A percentile compares a stretch with the other conserved stretches of the same genome.
phyloP scores from a whole-genome alignment of 139 green algal species.

The Haematococcus lacustris region DNA sequence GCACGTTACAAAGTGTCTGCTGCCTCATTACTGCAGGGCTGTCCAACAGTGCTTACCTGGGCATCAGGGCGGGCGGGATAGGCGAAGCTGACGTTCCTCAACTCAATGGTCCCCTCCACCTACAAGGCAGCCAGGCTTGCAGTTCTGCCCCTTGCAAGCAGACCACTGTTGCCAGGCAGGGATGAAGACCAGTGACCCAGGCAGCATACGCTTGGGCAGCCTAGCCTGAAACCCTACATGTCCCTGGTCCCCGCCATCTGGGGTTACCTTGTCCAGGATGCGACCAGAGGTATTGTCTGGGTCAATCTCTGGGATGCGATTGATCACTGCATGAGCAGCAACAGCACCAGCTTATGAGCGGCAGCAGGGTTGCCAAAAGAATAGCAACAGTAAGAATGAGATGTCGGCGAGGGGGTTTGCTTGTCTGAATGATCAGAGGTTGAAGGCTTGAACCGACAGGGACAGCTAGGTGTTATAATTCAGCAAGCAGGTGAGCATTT shows the following conservation, averaged over 20 bases:
- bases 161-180: neutral
- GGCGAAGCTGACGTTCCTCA: constrained; percentile 58
- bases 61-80: constrained; percentile 72
- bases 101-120: constrained; percentile 43
- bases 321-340: no score
- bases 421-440: no score
- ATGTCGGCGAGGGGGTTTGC: no score
- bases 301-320: constrained; percentile 27
- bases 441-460: no score
- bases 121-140: neutral
- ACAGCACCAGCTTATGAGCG: no score
- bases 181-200: neutral
- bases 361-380: no score
- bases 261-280: constrained; percentile 1
- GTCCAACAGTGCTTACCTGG: constrained; percentile 19
- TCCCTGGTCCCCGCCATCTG: neutral
- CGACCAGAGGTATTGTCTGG: constrained; percentile 3
- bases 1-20: neutral
- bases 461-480: no score
- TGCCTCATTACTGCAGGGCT: neutral
- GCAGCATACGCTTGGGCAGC: neutral
- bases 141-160: neutral
- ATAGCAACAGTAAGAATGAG: no score
- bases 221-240: neutral
- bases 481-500: no score